Evolutionary conservation across 148 eudicot genomes (phyloP), one percentile per base, ranked within the genome.

Genomic region (Salicornia ramosissima): DNA sequence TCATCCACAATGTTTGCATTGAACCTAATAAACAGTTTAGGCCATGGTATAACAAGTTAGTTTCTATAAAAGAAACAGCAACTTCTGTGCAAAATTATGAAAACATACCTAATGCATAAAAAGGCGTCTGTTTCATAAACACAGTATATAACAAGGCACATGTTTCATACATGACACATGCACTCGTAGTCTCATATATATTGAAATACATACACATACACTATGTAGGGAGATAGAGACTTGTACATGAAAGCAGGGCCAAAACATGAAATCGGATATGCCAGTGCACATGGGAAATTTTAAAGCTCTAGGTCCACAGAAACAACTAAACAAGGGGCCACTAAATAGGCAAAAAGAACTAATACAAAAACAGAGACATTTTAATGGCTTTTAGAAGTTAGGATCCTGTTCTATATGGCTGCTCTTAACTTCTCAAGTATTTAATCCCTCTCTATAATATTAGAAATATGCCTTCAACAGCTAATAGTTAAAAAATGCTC

Each of bases 1-100:
- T 87, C 91, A 52, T 74, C 80, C 67, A 70, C 75, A 69, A 94
- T 88, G 75, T 94, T 94, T 71, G 86, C 82, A 71, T 75, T 78
- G 78, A 84, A 94, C 88, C 99, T 94, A 81, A 72, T 55, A 72
- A 56, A 54, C 74, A 64, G 28, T 54, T 54, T 21, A 64, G 22
- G 40, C 25, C 65, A 62, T 62, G 49, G 68, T 67, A 56, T 47
- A 69, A 43, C n/a, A 67, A 52, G 31, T 24, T 24, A 24, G 42
- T 28, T 39, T 16, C 13, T 57, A 39, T 36, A 34, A 51, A 36
- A 43, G 25, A 7, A 28, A 55, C 66, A 52, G 51, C 13, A 51
- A 66, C 39, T 69, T 59, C n/a, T 57, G 24, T 18, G 25, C 19
- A 33, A 10, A 66, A 65, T 12, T 5, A 29, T 47, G 62, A 50